Evolutionary conservation across 495 filamentous ascomycete species (phyloP), one percentile per base, ranked within the genome.

Genomic region (Lasiosphaeria ovina): DNA sequence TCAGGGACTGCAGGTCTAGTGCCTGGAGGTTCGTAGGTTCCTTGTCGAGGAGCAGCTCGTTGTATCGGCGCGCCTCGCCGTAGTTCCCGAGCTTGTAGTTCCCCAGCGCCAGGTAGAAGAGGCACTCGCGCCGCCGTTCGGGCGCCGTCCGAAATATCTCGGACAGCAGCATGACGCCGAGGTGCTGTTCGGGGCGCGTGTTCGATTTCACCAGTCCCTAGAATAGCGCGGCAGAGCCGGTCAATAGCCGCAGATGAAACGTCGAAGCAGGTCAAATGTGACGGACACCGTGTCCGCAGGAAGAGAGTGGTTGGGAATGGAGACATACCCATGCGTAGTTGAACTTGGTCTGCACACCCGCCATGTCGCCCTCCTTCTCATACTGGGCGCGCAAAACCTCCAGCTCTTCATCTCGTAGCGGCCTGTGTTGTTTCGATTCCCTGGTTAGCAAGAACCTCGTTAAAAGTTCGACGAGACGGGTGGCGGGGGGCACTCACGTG

Each of bases 31-130:
- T 98, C 34, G 77, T 85, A 2, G 91, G 92, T 75, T 98, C 94
- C 64, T 91, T 87, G 47, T 95, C 90, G 33, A 98, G 76, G 55
- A 98, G 78, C 16, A 91, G 77, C 62, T 98, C 94, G 71, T 98
- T 98, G 79, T 97, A 98, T 71, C 88, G 81, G 64, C 93, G 81
- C 48, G 94, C 93, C 72, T 98, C 93, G 34, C 86, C 92, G 70
- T 96, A 98, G 79, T 97, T 98, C 44, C 94, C 95, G 8, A 98
- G 85, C 78, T 96, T 96, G 85, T 92, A 98, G 78, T 98, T 95
- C 54, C 94, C 94, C 31, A 98, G 82, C 11, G 91, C 94, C 11
- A 98, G 84, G 74, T 98, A 98, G 79, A 97, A 98, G 35, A 98
- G 89, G 71, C 94, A 98, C 82, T 98, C 94, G 58, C 94, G 87